Base-by-base conservation (phyloP, 257 asterid species). In the Scutellaria barbata region DNA sequence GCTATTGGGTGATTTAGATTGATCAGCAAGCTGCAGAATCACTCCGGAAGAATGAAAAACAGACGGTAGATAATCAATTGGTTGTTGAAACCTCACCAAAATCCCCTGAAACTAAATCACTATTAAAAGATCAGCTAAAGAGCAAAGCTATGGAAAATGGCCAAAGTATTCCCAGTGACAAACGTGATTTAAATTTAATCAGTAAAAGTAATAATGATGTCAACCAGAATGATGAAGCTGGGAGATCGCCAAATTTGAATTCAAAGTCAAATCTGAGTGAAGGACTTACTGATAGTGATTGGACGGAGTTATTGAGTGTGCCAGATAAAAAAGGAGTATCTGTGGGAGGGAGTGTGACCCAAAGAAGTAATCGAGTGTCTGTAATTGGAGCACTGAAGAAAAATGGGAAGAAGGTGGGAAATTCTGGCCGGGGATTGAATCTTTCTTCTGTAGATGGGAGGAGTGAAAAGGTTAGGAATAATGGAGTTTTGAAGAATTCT, bases 11-110 rank as follows among this genome's bases (percentile, higher is more conserved):
- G 77, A 70, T 77, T 75, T 82, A 95, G 99, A 92, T 95, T 62
- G 99, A 95, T 78, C 95, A 88, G 79, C 98, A 95, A 89, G 99
- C 99, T 66, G 99, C 99, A 40, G 98, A 83, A 22, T 89, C 98
- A 11, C 96, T 95, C 12, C 74, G 90, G 39, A 92, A 95, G 83
- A 82, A 80, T 74, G 98, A 95, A 57, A 84, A 83, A 62, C 74
- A 77, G 13, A 82, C 85, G 74, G 74, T 82, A 42, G 92, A 79
- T 56, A 92, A 80, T 54, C 82, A 75, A 66, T 72, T 85, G 74
- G 87, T 74, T 75, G 53, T 57, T 12, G 87, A 80, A 40, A 73
- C 73, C 37, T 66, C 81, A 11, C 79, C 85, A 11, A 85, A 75
- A 71, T 37, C 71, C 10, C 73, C 81, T 39, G 96, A 82, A 76